A percentile compares a stretch with the other conserved stretches of the same genome.
Conservation (phyloP, 2,329 filamentous ascomycete species). For the Alternaria conjuncta region DNA sequence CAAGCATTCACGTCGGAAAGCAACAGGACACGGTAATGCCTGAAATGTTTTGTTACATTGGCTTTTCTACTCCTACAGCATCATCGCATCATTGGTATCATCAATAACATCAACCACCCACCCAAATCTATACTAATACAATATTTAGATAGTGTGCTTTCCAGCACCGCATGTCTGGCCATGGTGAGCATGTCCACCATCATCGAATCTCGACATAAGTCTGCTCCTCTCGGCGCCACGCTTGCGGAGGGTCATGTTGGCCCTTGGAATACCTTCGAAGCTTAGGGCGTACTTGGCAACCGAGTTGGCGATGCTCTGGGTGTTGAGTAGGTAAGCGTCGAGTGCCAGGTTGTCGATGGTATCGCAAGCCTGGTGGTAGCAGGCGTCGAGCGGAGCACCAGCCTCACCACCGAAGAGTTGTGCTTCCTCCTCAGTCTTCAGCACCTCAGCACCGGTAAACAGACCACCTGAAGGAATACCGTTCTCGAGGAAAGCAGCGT, state of each 20-base stretch:
- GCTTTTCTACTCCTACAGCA: neutral
- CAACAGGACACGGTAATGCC: neutral
- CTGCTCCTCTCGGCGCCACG: constrained; percentile 36
- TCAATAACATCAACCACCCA: neutral
- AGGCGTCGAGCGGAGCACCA: constrained; percentile 45
- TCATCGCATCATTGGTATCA: constrained; percentile 1
- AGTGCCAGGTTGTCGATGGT: constrained; percentile 44
- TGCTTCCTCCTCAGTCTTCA: constrained; percentile 49
- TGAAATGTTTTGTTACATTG: neutral
- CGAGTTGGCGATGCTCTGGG: constrained; percentile 48
- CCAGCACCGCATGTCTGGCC: constrained; percentile 32
- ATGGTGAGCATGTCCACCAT: constrained; percentile 35
- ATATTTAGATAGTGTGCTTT: constrained; percentile 22
- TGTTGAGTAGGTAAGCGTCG: constrained; percentile 48
- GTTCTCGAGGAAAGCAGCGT: constrained; percentile 50
- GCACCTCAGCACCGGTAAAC: constrained; percentile 50
- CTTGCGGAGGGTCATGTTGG: constrained; percentile 36
- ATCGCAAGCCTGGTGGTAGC: constrained; percentile 50
- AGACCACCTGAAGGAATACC: constrained; percentile 50
- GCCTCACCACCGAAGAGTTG: constrained; percentile 47
- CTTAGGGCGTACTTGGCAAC: constrained; percentile 48
- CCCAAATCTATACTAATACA: neutral
- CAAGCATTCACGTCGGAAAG: neutral
- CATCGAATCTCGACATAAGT: constrained; percentile 31
- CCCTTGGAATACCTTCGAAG: constrained; percentile 45